Percentiles rank a stretch among this genome's conserved stretches.
phyloP scores from a whole-genome alignment of 345 rosid species.

The Salix viminalis region DNA sequence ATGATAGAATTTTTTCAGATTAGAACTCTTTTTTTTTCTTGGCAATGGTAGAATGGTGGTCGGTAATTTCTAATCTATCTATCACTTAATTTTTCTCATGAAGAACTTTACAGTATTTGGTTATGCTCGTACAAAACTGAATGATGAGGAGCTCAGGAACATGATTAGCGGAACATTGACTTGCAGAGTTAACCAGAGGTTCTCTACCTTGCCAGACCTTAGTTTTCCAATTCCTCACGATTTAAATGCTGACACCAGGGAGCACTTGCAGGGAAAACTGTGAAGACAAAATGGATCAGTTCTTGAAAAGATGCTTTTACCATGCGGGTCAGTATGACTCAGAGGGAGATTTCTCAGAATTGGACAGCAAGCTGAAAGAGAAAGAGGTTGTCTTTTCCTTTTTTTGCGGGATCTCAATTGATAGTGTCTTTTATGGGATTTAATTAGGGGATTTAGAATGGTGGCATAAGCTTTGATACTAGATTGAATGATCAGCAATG shows the following conservation, averaged over 20 bases:
- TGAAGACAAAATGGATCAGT: constrained; percentile 72
- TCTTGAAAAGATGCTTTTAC: constrained; percentile 79
- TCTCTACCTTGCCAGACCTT: not conserved
- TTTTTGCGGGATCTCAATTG: not conserved
- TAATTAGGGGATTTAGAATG: not conserved
- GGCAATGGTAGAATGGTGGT: not conserved
- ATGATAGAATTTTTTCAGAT: not conserved
- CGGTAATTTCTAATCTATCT: constrained; percentile 2
- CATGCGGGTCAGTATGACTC: constrained; percentile 76
- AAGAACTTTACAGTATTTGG: constrained; percentile 70
- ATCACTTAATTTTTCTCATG: constrained; percentile 6
- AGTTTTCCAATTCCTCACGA: not conserved
- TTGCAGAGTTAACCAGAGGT: constrained; percentile 86
- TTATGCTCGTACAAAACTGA: constrained; percentile 69
- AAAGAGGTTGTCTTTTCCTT: constrained; percentile 53
- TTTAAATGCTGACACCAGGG: not conserved
- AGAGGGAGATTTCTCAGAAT: constrained; percentile 63
- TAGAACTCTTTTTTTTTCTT: not conserved
- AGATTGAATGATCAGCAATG: not conserved
- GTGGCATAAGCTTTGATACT: not conserved
- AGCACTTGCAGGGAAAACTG: constrained; percentile 62
- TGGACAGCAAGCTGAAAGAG: constrained; percentile 64
- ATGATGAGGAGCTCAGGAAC: constrained; percentile 70
- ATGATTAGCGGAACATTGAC: constrained; percentile 73
- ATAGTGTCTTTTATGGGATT: not conserved